A percentile compares a stretch with the other conserved stretches of the same genome.
These are phyloP conservation scores for Termitomyces sp. DNA, from an alignment of 768 basidiomycete genomes.

Conservation along the genomic window DNA sequence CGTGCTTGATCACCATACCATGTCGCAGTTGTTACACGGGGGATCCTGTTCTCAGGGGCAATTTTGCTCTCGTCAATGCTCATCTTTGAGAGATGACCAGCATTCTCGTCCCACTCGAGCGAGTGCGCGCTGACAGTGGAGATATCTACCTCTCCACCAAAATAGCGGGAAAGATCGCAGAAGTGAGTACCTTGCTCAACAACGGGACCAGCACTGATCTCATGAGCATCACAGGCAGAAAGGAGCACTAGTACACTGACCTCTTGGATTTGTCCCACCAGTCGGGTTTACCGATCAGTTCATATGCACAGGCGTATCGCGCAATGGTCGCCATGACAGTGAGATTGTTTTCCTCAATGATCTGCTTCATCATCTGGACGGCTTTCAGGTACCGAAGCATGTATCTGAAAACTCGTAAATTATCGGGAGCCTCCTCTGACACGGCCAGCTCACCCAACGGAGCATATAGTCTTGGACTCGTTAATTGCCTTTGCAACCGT, in stretches of 20 bases:
- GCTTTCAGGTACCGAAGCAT: slow-evolving; percentile 94
- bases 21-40: slow-evolving; percentile 86
- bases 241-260: slow-evolving; percentile 22
- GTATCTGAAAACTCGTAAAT: slow-evolving; percentile 43
- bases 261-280: slow-evolving; percentile 96
- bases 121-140: slow-evolving; percentile 77
- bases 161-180: slow-evolving; percentile 94
- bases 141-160: slow-evolving; percentile 93
- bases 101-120: slow-evolving; percentile 87
- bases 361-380: slow-evolving; percentile 94
- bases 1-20: slow-evolving; percentile 47
- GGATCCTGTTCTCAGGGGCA: slow-evolving; percentile 83
- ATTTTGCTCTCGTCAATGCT: slow-evolving; percentile 82
- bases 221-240: background rate
- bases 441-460: slow-evolving; percentile 63
- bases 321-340: slow-evolving; percentile 96
- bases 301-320: slow-evolving; percentile 88
- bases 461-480: slow-evolving; percentile 72
- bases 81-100: slow-evolving; percentile 80
- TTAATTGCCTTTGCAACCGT: slow-evolving; percentile 67
- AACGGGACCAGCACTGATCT: slow-evolving; percentile 66
- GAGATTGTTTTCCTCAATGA: slow-evolving; percentile 90
- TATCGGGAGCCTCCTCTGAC: background rate
- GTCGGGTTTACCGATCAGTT: slow-evolving; percentile 72
- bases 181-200: slow-evolving; percentile 96